Base-by-base conservation (phyloP, 2,329 filamentous ascomycete genomes). In the Exophiala bonariae region DNA sequence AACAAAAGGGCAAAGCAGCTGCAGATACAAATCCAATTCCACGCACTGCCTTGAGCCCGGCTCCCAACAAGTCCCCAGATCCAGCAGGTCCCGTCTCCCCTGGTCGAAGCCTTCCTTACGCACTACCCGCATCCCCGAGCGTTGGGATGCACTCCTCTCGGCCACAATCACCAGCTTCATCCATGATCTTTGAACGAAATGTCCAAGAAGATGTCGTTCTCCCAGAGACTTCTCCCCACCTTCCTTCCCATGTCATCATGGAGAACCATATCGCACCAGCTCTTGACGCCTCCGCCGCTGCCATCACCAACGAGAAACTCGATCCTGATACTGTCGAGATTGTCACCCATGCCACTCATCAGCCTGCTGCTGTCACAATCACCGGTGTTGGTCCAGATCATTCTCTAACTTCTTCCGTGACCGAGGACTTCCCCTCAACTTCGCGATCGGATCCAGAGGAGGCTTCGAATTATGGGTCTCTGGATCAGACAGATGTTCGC, bases 201-300 rank as follows among this genome's bases (percentile, higher is more conserved):
- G 92, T 97, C 18, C 92, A 96, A 68, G 91, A 96, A 61, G 81
- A 81, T 61, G 74, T 80, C 22, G 62, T 79, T 3, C 69, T 82
- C n/a, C 73, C 79, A 32, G 86, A 89, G 50, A 83, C 79, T 52
- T 92, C 88, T 3, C 85, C 88, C 1, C 87, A 89, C n/a, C 93
- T 96, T 52, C 92, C 92, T 3, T 84, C 87, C 6, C 92, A 97
- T 63, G 95, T 97, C 60, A 83, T 91, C 60, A 96, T 89, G 6
- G 92, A 97, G 67, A 91, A 97, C 70, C 82, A 91, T 64, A 96
- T 97, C 58, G 92, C 92, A 6, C 81, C 92, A 0, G 91, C 95
- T 10, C 77, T 97, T 38, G 89, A 96, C 65, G 92, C 92, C 41
- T 92, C 89, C 2, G 95, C 90, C 33, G 82, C 91, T 60, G 90